Base-by-base conservation (phyloP, 345 rosid genomes). In the Euphorbia peplus region DNA sequence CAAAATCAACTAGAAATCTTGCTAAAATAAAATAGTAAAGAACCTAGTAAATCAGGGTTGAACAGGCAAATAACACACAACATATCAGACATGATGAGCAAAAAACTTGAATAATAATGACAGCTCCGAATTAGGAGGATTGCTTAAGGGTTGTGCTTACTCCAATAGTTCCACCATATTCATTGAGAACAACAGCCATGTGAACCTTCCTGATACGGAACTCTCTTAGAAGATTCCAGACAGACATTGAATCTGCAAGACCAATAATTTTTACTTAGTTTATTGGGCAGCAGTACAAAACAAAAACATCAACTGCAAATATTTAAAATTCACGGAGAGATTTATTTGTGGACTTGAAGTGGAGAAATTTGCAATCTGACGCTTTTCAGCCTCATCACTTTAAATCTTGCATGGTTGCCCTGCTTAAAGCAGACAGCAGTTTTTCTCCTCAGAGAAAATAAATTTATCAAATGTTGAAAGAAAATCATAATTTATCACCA, bases 151-250 rank as follows among this genome's bases (percentile, higher is more conserved):
- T 52, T 67, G 22, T 66, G 83, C 98, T 69, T 91, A 95, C 98
- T 79, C 99, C 99, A 55, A 91, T 86, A 41, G 99, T 91, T 81
- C 99, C 99, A 67, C 98, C 99, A 70, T 91, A 95, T 79, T 90
- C 99, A 37, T 95, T 91, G 53, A 95, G 98, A 68, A 91, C 99
- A 67, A 95, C 97, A 56, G 97, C 99, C 96, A 95, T 91, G 84
- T 95, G 97, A 80, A 95, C 98, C 83, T 95, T 95, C 78, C 98
- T 87, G 81, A 91, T 95, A 64, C 98, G 93, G 44, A 95, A 91
- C 80, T 95, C 99, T 81, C 98, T 87, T 58, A 95, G 97, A 82
- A 95, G 99, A 83, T 95, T 91, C 98, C 99, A 91, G 77, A 95
- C 99, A 35, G 95, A 90, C 99, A 95, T 95, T 66, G 99, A 91